A percentile compares a stretch with the other conserved stretches of the same genome.
Conservation (phyloP, 2,329 filamentous ascomycete genomes). For the Monosporascus sp. region DNA sequence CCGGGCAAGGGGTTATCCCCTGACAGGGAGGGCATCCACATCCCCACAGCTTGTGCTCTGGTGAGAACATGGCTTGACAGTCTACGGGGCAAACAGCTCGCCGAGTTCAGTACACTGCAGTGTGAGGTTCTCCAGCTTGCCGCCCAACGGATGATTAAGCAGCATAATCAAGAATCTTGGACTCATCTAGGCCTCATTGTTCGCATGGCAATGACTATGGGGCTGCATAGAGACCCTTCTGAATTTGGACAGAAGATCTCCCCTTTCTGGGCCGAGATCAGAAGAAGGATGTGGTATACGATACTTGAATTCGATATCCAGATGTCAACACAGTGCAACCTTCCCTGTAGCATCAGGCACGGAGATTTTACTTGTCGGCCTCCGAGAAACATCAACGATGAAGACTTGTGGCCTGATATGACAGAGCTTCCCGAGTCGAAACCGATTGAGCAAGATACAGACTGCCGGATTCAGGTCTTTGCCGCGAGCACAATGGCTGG, state of each 20-base stretch:
- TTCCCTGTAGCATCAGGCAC: slow-evolving; percentile 47
- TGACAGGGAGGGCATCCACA: slow-evolving; percentile 53
- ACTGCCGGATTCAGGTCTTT: slow-evolving; percentile 51
- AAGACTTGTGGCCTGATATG: slow-evolving; percentile 44
- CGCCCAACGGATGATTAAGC: slow-evolving; percentile 45
- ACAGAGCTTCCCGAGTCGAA: slow-evolving; percentile 42
- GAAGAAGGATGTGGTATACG: slow-evolving; percentile 52
- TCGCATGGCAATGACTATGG: slow-evolving; percentile 56
- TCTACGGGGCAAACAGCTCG: slow-evolving; percentile 46
- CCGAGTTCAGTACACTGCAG: slow-evolving; percentile 50
- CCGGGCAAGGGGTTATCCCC: slow-evolving; percentile 45
- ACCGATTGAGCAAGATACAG: slow-evolving; percentile 48
- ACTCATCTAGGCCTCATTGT: slow-evolving; percentile 50
- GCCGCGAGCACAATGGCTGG: slow-evolving; percentile 45
- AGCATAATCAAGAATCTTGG: slow-evolving; percentile 48
- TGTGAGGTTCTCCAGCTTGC: slow-evolving; percentile 50
- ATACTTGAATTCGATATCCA: slow-evolving; percentile 54
- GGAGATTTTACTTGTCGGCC: slow-evolving; percentile 50
- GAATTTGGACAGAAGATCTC: slow-evolving; percentile 46
- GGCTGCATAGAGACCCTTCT: slow-evolving; percentile 51
- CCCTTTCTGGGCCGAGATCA: slow-evolving; percentile 47
- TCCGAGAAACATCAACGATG: slow-evolving; percentile 50
- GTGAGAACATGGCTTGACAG: slow-evolving; percentile 50
- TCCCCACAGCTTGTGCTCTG: slow-evolving; percentile 51
- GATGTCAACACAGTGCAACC: slow-evolving; percentile 46